Evolutionary conservation across 495 filamentous ascomycete species (phyloP).

Genomic region (Neurospora tetraspora): DNA sequence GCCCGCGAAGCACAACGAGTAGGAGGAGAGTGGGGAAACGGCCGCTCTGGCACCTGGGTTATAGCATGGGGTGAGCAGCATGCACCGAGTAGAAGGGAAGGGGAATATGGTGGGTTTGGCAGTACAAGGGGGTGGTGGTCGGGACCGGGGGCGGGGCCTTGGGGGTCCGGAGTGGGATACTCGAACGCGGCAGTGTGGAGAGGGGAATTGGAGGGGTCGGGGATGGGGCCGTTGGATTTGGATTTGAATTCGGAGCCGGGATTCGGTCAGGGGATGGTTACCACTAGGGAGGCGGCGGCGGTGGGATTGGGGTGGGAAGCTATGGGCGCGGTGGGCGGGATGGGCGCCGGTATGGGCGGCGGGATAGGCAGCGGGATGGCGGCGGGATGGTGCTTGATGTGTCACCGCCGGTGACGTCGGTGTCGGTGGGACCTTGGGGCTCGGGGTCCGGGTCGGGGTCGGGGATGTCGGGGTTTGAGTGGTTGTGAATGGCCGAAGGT

Average conservation of each 20-base stretch:
- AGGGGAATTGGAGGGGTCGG: background rate
- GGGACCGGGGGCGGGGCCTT: background rate
- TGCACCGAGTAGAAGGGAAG: background rate
- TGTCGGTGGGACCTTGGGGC: background rate
- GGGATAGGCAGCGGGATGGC: background rate
- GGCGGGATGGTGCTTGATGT: background rate
- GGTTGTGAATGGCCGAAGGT: background rate
- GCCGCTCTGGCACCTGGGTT: fast-evolving
- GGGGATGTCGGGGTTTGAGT: background rate
- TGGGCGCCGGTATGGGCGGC: background rate
- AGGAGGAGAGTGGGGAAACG: background rate
- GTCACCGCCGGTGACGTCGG: background rate
- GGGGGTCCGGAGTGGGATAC: no score
- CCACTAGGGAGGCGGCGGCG: background rate
- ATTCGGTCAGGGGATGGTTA: fast-evolving
- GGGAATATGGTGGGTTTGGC: background rate
- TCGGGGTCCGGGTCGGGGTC: background rate
- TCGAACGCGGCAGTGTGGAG: no score
- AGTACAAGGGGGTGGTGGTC: background rate
- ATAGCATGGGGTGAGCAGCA: no score
- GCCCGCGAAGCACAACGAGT: background rate
- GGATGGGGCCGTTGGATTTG: background rate
- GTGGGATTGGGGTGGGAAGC: background rate
- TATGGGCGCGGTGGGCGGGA: background rate
- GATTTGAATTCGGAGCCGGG: background rate